Conservation (phyloP, 345 rosid genomes). For the Aquilaria malaccensis region DNA sequence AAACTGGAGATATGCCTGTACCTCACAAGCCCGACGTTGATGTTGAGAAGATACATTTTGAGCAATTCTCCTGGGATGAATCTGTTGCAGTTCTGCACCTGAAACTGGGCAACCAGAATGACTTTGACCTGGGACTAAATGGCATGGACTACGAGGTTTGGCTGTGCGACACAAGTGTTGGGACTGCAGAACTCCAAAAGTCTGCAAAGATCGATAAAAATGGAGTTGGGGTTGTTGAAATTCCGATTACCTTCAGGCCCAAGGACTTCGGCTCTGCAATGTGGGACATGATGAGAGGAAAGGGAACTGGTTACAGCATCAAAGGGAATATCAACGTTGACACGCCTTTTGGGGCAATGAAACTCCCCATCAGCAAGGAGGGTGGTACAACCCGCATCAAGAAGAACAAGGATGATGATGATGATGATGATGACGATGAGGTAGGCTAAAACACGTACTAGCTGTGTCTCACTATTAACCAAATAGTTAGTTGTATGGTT, state of each 20-base stretch:
- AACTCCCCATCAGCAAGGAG: slow-evolving; percentile 87
- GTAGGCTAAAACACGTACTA: slow-evolving; percentile 3
- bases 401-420: slow-evolving; percentile 71
- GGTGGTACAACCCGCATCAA: slow-evolving; percentile 83
- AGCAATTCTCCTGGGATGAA: slow-evolving; percentile 81
- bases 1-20: slow-evolving; percentile 84
- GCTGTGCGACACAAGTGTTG: slow-evolving; percentile 67
- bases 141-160: slow-evolving; percentile 79
- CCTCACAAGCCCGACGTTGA: slow-evolving; percentile 96
- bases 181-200: slow-evolving; percentile 58
- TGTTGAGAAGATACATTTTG: slow-evolving; percentile 66
- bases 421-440: slow-evolving; percentile 35
- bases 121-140: slow-evolving; percentile 83
- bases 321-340: slow-evolving; percentile 83
- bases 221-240: slow-evolving; percentile 47
- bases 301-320: slow-evolving; percentile 80
- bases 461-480: too few relatives aligned
- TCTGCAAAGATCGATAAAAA: slow-evolving; percentile 64
- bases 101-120: slow-evolving; percentile 81
- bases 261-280: slow-evolving; percentile 96
- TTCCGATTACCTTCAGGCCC: slow-evolving; percentile 86
- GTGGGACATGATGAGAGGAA: slow-evolving; percentile 99
- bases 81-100: slow-evolving; percentile 78
- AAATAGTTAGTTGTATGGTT: too few relatives aligned
- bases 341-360: slow-evolving; percentile 95